Conservation (phyloP, 2,329 filamentous ascomycete species). For the Aspergillus ochraceoroseus region DNA sequence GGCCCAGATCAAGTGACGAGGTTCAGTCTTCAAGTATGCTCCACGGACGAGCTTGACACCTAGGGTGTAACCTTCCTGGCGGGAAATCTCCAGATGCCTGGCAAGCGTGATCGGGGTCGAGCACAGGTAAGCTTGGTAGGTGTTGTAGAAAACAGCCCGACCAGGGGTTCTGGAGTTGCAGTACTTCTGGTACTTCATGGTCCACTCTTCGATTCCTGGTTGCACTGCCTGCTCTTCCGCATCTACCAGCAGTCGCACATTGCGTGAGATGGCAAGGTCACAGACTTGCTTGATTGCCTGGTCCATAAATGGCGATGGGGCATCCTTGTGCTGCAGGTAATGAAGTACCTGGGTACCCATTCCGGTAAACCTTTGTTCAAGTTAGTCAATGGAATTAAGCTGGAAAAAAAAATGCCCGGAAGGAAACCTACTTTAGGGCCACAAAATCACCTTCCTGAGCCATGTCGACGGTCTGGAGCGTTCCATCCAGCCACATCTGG, state of each 20-base stretch:
- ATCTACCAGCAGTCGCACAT: conserved; percentile 49
- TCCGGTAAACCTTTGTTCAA: conserved; percentile 37
- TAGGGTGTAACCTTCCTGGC: conserved; percentile 47
- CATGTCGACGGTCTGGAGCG: conserved; percentile 51
- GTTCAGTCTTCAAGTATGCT: conserved; percentile 51
- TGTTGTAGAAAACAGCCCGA: conserved; percentile 52
- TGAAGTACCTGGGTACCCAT: conserved; percentile 44
- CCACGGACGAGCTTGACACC: conserved; percentile 53
- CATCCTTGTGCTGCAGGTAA: conserved; percentile 31
- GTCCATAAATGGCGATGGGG: conserved; percentile 41
- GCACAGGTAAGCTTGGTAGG: conserved; percentile 53
- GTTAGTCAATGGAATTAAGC: conserved; percentile 6
- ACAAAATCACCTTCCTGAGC: conserved; percentile 50
- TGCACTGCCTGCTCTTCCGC: conserved; percentile 53
- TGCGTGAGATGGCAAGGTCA: conserved; percentile 40
- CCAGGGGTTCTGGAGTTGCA: conserved; percentile 47
- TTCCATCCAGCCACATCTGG: conserved; percentile 50
- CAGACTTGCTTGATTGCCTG: conserved; percentile 45
- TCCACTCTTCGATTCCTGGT: conserved; percentile 50
- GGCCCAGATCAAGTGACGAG: conserved; percentile 44
- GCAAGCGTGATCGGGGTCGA: conserved; percentile 45
- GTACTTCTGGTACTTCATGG: conserved; percentile 50
- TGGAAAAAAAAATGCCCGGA: neutral
- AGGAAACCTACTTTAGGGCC: conserved; percentile 46
- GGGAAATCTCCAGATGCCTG: conserved; percentile 45